These are phyloP conservation scores for Botrytis tulipae DNA, from an alignment of 2,329 filamentous ascomycete genomes.

Conservation along the genomic window DNA sequence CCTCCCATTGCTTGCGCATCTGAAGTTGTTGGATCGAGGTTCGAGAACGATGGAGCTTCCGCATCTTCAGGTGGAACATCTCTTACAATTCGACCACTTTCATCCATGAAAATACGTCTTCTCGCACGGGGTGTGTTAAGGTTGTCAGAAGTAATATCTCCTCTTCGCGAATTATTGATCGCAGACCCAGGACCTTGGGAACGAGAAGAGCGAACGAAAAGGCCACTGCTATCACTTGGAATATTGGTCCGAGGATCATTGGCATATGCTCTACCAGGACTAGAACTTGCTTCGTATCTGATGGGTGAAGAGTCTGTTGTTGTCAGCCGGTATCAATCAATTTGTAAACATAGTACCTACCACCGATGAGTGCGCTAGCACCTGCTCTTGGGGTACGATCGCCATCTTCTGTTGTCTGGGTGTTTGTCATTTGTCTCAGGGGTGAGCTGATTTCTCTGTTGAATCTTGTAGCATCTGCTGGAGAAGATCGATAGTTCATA, in stretches of 20 bases:
- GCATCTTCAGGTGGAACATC: constrained; percentile 53
- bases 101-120: constrained; percentile 56
- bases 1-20: constrained; percentile 88
- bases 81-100: constrained; percentile 55
- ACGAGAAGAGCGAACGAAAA: constrained; percentile 72
- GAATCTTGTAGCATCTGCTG: constrained; percentile 43
- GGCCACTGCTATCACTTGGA: constrained; percentile 77
- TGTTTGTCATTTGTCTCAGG: constrained; percentile 57
- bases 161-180: constrained; percentile 63
- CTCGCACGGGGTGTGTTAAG: constrained; percentile 52
- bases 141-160: constrained; percentile 83
- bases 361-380: constrained; percentile 53
- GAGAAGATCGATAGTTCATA: constrained; percentile 70
- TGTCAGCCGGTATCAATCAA: constrained; percentile 16
- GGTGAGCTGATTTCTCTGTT: constrained; percentile 54
- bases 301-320: constrained; percentile 86
- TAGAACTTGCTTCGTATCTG: constrained; percentile 86
- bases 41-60: constrained; percentile 60
- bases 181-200: constrained; percentile 51
- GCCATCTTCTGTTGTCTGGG: constrained; percentile 55
- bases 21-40: constrained; percentile 77
- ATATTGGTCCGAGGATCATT: constrained; percentile 65
- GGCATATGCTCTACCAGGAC: constrained; percentile 60
- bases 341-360: constrained; percentile 45
- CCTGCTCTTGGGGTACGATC: constrained; percentile 71